Evolutionary conservation across 306 rosid species (phyloP), one percentile per base, ranked within the genome.

Genomic region (Pachyrhizus erosus): DNA sequence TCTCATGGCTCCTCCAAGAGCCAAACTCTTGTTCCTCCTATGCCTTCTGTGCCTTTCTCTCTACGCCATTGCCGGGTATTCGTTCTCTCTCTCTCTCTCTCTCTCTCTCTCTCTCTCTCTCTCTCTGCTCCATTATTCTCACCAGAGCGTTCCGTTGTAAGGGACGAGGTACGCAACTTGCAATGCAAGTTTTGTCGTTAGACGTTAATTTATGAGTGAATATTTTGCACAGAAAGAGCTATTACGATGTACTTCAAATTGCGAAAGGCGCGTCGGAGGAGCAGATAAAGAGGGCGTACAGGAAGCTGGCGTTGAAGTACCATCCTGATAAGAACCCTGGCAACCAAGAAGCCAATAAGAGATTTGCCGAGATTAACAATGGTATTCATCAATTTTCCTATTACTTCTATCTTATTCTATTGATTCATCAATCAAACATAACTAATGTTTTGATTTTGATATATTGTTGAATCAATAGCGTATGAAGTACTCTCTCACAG

Each of bases 321-420:
- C 97, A 94, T 58, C 97, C 97, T 0, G 98, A 94, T 74, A 94
- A 91, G 89, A 94, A 94, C 72, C 94, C 34, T 23, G 95, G 95
- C 46, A 94, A 92, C 31, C 90, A 94, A 77, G 98, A 92, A 86
- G 97, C 97, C 49, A 91, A 80, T 75, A 88, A 88, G 80, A 85
- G 85, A 81, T 90, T 92, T 43, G 86, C 97, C 3, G 97, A 94
- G 42, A 91, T 94, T 58, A 94, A 15, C 87, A 94, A 90, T 68
- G 98, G 97, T 93, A 57, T 26, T 31, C 5, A 14, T 66, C 8
- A 0, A 17, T 33, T 66, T 14, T 27, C 2, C 42, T 29, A 64
- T 64, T 6, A 64, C 15, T 6, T 17, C 34, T 3, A n/a, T n/a
- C n/a, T n/a, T n/a, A n/a, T n/a, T n/a, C n/a, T n/a, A n/a, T n/a